phyloP scores from a whole-genome alignment of 2,329 filamentous ascomycete species.

The Podosphaera fusca region DNA sequence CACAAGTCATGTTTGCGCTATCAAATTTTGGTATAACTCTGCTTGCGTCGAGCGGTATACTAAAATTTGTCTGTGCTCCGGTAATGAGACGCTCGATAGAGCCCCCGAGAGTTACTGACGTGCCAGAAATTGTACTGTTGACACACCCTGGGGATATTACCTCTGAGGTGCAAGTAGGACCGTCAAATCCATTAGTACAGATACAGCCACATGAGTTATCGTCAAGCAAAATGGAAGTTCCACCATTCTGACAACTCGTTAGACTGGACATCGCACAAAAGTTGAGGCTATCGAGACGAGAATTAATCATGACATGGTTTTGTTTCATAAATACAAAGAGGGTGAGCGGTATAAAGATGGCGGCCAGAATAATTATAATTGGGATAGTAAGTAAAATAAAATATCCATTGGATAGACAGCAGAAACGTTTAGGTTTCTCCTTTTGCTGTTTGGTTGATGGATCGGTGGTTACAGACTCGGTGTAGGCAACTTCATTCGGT shows the following conservation, averaged over 20 bases:
- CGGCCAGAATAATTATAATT: slow-evolving; percentile 52
- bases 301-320: slow-evolving; percentile 9
- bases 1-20: slow-evolving; percentile 51
- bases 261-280: slow-evolving; percentile 35
- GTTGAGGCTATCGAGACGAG: slow-evolving; percentile 3
- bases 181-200: slow-evolving; percentile 72
- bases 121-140: slow-evolving; percentile 22
- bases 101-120: slow-evolving; percentile 55
- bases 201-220: slow-evolving; percentile 54
- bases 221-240: slow-evolving; percentile 45
- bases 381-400: slow-evolving; percentile 45
- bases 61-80: slow-evolving; percentile 43
- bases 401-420: slow-evolving; percentile 67
- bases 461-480: neutral
- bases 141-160: slow-evolving; percentile 30
- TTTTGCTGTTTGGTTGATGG: neutral
- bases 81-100: slow-evolving; percentile 54
- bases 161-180: slow-evolving; percentile 28
- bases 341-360: slow-evolving; percentile 54
- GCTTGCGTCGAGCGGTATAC: slow-evolving; percentile 47
- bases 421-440: slow-evolving; percentile 23
- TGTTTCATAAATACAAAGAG: slow-evolving; percentile 32
- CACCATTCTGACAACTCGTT: slow-evolving; percentile 49
- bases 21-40: slow-evolving; percentile 58
- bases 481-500: neutral